phyloP scores from a whole-genome alignment of 2,329 filamentous ascomycete genomes.

The Parastagonospora avenae region DNA sequence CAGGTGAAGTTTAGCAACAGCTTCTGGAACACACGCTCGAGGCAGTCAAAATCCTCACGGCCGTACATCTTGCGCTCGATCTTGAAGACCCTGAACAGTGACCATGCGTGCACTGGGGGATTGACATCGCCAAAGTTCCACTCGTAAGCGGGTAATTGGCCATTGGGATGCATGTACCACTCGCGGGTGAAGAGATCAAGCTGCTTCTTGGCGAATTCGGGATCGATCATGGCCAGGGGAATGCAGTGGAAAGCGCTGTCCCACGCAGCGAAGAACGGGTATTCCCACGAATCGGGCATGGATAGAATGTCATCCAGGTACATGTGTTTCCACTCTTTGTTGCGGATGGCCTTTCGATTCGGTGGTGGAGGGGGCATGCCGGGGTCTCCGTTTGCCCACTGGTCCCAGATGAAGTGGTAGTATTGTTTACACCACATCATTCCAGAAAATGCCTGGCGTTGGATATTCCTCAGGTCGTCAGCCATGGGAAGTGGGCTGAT shows the following conservation, averaged over 20 bases:
- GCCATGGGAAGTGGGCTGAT: slow-evolving; percentile 93
- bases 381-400: slow-evolving; percentile 96
- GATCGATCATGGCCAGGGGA: slow-evolving; percentile 93
- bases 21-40: slow-evolving; percentile 96
- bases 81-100: slow-evolving; percentile 94
- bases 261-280: slow-evolving; percentile 97
- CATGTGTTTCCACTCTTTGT: slow-evolving; percentile 92
- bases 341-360: slow-evolving; percentile 78
- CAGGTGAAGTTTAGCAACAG: slow-evolving; percentile 95
- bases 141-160: slow-evolving; percentile 89
- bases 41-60: slow-evolving; percentile 89
- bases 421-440: slow-evolving; percentile 99
- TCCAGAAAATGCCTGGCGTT: slow-evolving; percentile 89
- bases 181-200: slow-evolving; percentile 93
- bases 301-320: slow-evolving; percentile 93
- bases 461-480: slow-evolving; percentile 92
- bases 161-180: slow-evolving; percentile 99
- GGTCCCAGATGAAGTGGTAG: slow-evolving; percentile 96
- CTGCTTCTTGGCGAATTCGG: slow-evolving; percentile 97
- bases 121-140: slow-evolving; percentile 99
- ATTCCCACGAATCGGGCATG: slow-evolving; percentile 99
- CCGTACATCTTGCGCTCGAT: slow-evolving; percentile 98
- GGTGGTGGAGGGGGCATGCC: slow-evolving; percentile 84
- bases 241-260: slow-evolving; percentile 98
- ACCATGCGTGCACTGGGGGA: slow-evolving; percentile 94